Base-by-base conservation (phyloP, 441 rosid genomes). In the Aleurites moluccanus region DNA sequence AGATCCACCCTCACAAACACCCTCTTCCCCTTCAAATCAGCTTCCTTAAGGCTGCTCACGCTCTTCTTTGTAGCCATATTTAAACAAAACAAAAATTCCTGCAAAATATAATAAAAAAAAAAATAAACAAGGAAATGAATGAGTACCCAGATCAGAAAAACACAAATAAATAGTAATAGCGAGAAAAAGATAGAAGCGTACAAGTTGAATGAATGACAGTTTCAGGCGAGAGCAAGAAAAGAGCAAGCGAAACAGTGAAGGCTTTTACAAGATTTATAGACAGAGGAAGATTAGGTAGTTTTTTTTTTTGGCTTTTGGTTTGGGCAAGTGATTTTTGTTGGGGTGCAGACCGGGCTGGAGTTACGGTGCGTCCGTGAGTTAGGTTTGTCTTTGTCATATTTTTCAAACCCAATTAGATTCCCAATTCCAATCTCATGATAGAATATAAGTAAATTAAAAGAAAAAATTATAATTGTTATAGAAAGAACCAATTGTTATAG, bases 1-100 rank as follows among this genome's bases (percentile, higher is more conserved):
- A 96, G 92, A 88, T 96, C 99, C 69, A 90, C 98, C 69, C 99
- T 86, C 53, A 92, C 97, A 60, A 96, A 92, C 77, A 93, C 99
- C 65, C 87, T 86, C 89, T 96, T 93, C 55, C 99, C 99, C 69
- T 93, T 91, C 88, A 96, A 84, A 83, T 93, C 97, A 0, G 93
- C 90, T 80, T 85, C 96, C 78, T 85, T 85, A 72, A 96, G 75
- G 5, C 77, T 80, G 28, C 93, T 84, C 10, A 96, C 97, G 82
- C 97, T 93, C 87, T 80, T 93, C 92, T 96, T 93, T 0, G 94
- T 87, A 20, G 89, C 96, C 98, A 92, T 92, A 23, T 66, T 27
- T 74, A 33, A 70, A 56, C 15, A 62, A 72, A 33, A 15, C 40
- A 69, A 38, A n/a, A 64, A 27, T 25, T n/a, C 55, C 74, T 49